A percentile compares a stretch with the other conserved stretches of the same genome.
phyloP scores from a whole-genome alignment of 805 yeast genomes.

The Myxozyma vanderwaltii region DNA sequence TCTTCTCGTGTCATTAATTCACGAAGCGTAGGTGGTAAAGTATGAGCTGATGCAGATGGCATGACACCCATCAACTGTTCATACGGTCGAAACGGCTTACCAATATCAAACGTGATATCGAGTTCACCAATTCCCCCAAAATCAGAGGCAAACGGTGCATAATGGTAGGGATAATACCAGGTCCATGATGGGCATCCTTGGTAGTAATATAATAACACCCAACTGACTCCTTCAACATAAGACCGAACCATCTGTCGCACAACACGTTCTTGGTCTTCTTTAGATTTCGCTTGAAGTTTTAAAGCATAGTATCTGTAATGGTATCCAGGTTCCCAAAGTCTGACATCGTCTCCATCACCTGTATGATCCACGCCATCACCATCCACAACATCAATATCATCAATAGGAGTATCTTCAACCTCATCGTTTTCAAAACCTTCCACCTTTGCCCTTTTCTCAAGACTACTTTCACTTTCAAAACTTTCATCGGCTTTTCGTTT shows the following conservation, averaged over 20 bases:
- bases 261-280: constrained; percentile 50
- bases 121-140: constrained; percentile 56
- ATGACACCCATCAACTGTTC: constrained; percentile 94
- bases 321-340: constrained; percentile 86
- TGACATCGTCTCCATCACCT: constrained; percentile 53
- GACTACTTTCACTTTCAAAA: constrained; percentile 11
- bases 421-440: constrained; percentile 7
- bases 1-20: constrained; percentile 76
- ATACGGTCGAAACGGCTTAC: constrained; percentile 83
- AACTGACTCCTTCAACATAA: constrained; percentile 93
- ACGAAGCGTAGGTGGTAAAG: constrained; percentile 77
- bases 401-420: constrained; percentile 4
- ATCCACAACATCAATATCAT: constrained; percentile 38
- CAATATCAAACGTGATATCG: constrained; percentile 58
- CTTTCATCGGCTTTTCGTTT: constrained; percentile 33
- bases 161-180: constrained; percentile 96
- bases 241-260: constrained; percentile 64
- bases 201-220: constrained; percentile 91
- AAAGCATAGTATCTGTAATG: constrained; percentile 73
- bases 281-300: constrained; percentile 67
- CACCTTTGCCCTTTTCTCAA: constrained; percentile 23
- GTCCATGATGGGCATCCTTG: constrained; percentile 99
- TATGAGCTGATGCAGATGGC: constrained; percentile 91
- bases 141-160: constrained; percentile 96
- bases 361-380: constrained; percentile 45